phyloP scores from a whole-genome alignment of 106 monocot genomes.

The Acanthochlamys bracteata region DNA sequence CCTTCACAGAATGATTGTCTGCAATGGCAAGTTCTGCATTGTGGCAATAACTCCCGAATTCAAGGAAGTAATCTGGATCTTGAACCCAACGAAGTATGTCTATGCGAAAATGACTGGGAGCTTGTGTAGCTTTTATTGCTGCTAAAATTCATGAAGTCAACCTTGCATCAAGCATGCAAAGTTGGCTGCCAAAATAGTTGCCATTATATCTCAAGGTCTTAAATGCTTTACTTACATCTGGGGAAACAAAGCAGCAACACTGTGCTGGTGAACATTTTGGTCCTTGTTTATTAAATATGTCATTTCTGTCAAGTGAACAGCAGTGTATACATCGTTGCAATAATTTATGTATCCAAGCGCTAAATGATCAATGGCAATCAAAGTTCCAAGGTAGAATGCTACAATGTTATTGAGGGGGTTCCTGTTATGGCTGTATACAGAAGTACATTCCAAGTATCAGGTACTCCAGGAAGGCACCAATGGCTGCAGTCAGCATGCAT shows the following conservation, averaged over 20 bases:
- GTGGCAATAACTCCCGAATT: not conserved
- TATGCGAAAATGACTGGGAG: constrained; percentile 10
- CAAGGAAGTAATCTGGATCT: not conserved
- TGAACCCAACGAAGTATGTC: not conserved
- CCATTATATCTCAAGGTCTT: not conserved
- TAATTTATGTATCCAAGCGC: too few relatives aligned
- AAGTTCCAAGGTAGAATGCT: not conserved
- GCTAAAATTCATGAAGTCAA: not conserved
- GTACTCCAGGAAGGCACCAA: constrained; percentile 46
- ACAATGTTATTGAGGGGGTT: not conserved
- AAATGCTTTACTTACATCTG: not conserved
- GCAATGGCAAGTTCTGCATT: not conserved
- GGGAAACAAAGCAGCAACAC: too few relatives aligned
- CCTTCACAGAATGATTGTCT: not conserved
- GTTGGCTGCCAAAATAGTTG: not conserved
- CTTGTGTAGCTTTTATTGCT: not conserved
- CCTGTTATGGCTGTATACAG: constrained; percentile 13
- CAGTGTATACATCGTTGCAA: too few relatives aligned
- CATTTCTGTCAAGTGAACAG: too few relatives aligned
- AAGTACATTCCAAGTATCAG: constrained; percentile 39
- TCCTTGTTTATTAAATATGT: too few relatives aligned
- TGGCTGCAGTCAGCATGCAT: constrained; percentile 38
- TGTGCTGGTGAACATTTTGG: too few relatives aligned
- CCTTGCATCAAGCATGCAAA: not conserved
- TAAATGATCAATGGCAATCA: too few relatives aligned